Percentiles rank a stretch among this genome's conserved stretches.
Evolutionary conservation across 73 alveolate genomes (phyloP).

Genomic region (Paramecium sonneborni): DNA sequence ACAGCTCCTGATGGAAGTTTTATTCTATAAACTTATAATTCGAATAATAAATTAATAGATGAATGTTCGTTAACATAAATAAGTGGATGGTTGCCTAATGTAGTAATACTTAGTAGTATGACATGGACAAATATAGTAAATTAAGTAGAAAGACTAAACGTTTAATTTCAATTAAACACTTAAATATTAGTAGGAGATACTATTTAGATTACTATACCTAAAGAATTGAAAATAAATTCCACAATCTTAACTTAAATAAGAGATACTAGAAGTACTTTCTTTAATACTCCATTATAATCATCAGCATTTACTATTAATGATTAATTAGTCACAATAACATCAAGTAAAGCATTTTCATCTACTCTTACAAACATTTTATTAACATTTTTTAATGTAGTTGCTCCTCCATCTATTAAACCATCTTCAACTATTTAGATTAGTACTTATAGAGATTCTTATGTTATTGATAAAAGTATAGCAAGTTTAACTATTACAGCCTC

Average conservation of each 20-base stretch:
- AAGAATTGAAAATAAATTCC: not conserved
- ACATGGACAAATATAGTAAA: not conserved
- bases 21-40: not conserved
- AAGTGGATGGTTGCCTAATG: not conserved
- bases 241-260: not conserved
- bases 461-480: not conserved
- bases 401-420: slow-evolving; percentile 6
- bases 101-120: not conserved
- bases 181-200: not conserved
- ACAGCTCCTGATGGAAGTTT: slow-evolving; percentile 9
- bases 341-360: not conserved
- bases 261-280: not conserved
- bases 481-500: not conserved
- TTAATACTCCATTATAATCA: not conserved
- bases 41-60: not conserved
- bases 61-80: not conserved
- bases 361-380: not conserved
- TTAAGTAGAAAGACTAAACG: not conserved
- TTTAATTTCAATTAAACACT: not conserved
- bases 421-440: not conserved
- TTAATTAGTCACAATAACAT: not conserved
- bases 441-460: not conserved
- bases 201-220: not conserved
- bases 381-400: not conserved
- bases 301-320: not conserved